Base-by-base conservation (phyloP, 225 moss, liverwort and hornwort genomes). In the Ulota crispa region DNA sequence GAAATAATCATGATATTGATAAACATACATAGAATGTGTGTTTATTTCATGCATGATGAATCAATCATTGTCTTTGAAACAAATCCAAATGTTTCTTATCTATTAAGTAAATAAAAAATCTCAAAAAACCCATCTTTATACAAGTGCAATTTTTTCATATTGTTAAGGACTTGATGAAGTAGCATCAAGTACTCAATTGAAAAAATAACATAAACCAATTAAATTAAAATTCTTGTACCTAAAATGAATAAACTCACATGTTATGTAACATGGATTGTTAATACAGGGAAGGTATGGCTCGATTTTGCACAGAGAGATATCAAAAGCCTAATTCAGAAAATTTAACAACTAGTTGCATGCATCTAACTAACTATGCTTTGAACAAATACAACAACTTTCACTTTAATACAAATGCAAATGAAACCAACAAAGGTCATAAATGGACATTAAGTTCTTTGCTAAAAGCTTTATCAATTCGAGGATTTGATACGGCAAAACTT, bases 301-400 rank as follows among this genome's bases (percentile, higher is more conserved):
- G 98, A 3, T 98, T 98, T 80, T 98, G 98, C 54, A 98, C 98
- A 3, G 95, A 98, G 24, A 93, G 89, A 70, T 98, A 98, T 70
- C 92, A 94, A 69, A 98, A 94, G 82, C 98, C 98, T 12, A 75
- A 81, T 43, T 88, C 92, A 3, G 85, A 89, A 55, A 98, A 98
- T 87, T 85, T 98, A 34, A 73, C 89, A 63, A 91, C 82, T 4
- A 92, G 80, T 79, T 95, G 95, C 73, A 98, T 98, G 98, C 98
- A 98, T 80, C 86, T 98, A 36, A 98, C 98, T 3, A 98, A 95
- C 75, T 98, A 98, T 82, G 90, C 98, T 23, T 80, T 98, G 42
- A 98, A 98, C 66, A 98, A 98, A 68, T 91, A 91, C 4, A 98
- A 93, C 4, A 98, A 95, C 68, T 98, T 98, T 71, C 83, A 94